Percentiles rank a stretch among this genome's conserved stretches.
phyloP scores from a whole-genome alignment of 2,329 filamentous ascomycete genomes.

The Colletotrichum cereale region DNA sequence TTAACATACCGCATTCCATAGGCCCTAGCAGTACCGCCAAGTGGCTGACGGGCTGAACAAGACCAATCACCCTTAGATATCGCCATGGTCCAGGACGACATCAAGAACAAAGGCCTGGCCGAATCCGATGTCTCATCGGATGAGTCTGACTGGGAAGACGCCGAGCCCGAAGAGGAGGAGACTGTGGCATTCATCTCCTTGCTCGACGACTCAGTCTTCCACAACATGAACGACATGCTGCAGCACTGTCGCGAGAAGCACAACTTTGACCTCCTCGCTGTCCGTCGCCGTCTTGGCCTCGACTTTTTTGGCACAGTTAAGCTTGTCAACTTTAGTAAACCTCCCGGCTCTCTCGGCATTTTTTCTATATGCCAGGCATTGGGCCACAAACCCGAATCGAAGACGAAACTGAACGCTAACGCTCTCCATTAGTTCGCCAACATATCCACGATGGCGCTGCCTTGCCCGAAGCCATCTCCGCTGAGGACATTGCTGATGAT shows the following conservation, averaged over 20 bases:
- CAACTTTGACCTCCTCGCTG: slow-evolving; percentile 74
- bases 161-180: slow-evolving; percentile 74
- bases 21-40: background rate
- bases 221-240: slow-evolving; percentile 74
- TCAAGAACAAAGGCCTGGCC: slow-evolving; percentile 16
- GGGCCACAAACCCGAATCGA: background rate
- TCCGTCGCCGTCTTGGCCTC: slow-evolving; percentile 68
- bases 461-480: slow-evolving; percentile 70
- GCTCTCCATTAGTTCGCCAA: slow-evolving; percentile 57
- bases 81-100: slow-evolving; percentile 20
- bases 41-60: background rate
- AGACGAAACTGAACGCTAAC: background rate
- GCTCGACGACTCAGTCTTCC: slow-evolving; percentile 75
- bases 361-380: background rate
- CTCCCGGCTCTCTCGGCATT: background rate
- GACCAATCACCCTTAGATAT: background rate
- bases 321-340: slow-evolving; percentile 76
- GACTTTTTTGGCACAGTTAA: slow-evolving; percentile 82
- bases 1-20: background rate
- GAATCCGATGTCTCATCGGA: slow-evolving; percentile 47
- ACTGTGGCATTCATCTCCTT: slow-evolving; percentile 74
- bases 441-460: slow-evolving; percentile 57
- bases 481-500: slow-evolving; percentile 78
- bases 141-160: slow-evolving; percentile 64
- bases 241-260: slow-evolving; percentile 75